A percentile compares a stretch with the other conserved stretches of the same genome.
Evolutionary conservation across 352 stramenopile genomes (phyloP).

Genomic region (Phytopythium chamaehyphon): DNA sequence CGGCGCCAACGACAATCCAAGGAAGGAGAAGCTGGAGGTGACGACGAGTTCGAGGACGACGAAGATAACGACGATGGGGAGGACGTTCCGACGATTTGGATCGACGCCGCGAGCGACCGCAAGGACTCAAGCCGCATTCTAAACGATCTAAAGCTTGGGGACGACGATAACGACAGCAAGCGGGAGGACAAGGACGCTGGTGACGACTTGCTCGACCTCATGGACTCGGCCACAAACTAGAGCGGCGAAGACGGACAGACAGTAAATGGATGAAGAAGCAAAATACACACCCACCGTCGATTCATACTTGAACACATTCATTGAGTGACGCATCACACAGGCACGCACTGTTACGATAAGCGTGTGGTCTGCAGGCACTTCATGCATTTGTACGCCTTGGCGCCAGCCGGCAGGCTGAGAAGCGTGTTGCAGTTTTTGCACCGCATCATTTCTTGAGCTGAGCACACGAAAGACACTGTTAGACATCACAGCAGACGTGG

Average conservation of each 20-base stretch:
- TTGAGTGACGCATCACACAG: not conserved
- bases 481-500: slow-evolving; percentile 8
- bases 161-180: slow-evolving; percentile 28
- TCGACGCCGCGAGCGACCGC: slow-evolving; percentile 71
- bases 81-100: slow-evolving; percentile 71
- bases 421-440: slow-evolving; percentile 87
- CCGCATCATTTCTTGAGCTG: slow-evolving; percentile 85
- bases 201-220: slow-evolving; percentile 85
- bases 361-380: slow-evolving; percentile 82
- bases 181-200: slow-evolving; percentile 36
- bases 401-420: slow-evolving; percentile 69
- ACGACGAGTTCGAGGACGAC: slow-evolving; percentile 12
- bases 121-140: slow-evolving; percentile 53
- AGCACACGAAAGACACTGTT: slow-evolving; percentile 10
- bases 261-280: not conserved
- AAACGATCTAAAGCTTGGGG: slow-evolving; percentile 59
- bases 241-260: not conserved
- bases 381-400: slow-evolving; percentile 88
- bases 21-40: slow-evolving; percentile 15
- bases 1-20: slow-evolving; percentile 24
- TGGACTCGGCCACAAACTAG: slow-evolving; percentile 61
- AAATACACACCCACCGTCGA: not conserved
- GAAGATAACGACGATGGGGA: slow-evolving; percentile 61
- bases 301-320: not conserved
- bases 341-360: slow-evolving; percentile 39